Conservation (phyloP, 176 grass and related monocot genomes). For the Musa itinerans region DNA sequence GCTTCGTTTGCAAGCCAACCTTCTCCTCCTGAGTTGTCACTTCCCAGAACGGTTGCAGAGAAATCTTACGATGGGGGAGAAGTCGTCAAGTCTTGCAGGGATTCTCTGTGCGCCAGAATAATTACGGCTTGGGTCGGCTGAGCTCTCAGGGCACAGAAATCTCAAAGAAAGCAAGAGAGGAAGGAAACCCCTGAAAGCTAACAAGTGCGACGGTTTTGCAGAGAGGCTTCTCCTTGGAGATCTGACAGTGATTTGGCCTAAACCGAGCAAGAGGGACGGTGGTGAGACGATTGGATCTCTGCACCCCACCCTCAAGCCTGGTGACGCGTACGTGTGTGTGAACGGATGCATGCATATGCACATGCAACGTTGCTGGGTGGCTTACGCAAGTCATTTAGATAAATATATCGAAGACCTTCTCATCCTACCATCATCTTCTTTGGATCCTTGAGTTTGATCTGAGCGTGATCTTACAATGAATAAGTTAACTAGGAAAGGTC, state of each 20-base stretch:
- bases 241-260: not conserved
- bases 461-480: too few species aligned
- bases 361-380: not conserved
- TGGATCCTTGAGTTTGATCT: too few species aligned
- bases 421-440: too few species aligned
- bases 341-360: not conserved
- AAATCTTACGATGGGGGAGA: not conserved
- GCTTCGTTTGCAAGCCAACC: not conserved
- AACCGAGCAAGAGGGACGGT: not conserved
- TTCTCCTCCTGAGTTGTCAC: not conserved
- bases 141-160: too few species aligned
- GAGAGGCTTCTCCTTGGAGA: too few species aligned
- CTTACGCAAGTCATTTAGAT: not conserved
- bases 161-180: too few species aligned
- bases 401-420: too few species aligned
- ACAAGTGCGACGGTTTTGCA: too few species aligned
- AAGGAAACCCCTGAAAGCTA: not conserved
- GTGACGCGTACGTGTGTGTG: not conserved
- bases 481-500: too few species aligned
- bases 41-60: not conserved
- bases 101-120: conserved; percentile 12
- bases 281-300: not conserved
- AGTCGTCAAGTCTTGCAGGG: not conserved
- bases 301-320: too few species aligned
- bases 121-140: not conserved